These are phyloP conservation scores for Cutaneotrichosporon mucoides DNA, from an alignment of 1,284 basidiomycete species.

Conservation along the genomic window DNA sequence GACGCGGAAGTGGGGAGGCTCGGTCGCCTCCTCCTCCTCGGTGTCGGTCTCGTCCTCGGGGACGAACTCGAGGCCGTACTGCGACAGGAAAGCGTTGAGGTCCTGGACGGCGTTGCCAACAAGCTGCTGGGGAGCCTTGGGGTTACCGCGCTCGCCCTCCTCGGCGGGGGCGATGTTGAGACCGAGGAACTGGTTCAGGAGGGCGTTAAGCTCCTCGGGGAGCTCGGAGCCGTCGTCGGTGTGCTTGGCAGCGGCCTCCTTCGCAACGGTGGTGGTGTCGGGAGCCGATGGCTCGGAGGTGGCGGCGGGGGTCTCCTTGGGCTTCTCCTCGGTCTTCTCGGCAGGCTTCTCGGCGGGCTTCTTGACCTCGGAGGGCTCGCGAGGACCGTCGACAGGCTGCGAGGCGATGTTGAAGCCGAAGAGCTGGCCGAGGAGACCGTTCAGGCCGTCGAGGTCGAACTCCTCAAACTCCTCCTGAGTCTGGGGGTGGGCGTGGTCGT, in stretches of 20 bases:
- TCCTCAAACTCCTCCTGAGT: slow-evolving; percentile 7
- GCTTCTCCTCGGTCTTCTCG: not conserved
- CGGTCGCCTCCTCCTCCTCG: slow-evolving; percentile 7
- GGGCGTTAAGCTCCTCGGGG: slow-evolving; percentile 38
- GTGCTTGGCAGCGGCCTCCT: not conserved
- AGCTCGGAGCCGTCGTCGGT: slow-evolving; percentile 11
- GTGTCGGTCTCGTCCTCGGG: slow-evolving; percentile 23
- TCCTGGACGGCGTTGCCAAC: slow-evolving; percentile 25
- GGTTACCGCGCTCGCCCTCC: slow-evolving; percentile 11
- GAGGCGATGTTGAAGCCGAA: slow-evolving; percentile 36
- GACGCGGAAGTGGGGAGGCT: not conserved
- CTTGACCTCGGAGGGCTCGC: slow-evolving; percentile 6
- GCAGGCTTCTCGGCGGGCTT: not conserved
- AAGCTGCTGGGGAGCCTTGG: slow-evolving; percentile 7
- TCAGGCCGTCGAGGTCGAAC: slow-evolving; percentile 26
- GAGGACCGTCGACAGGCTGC: slow-evolving; percentile 14
- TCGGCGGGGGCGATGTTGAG: slow-evolving; percentile 31
- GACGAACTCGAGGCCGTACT: slow-evolving; percentile 44
- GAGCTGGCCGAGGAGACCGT: slow-evolving; percentile 32
- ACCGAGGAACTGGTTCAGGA: slow-evolving; percentile 42
- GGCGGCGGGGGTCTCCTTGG: not conserved
- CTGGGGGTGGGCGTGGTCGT: no score
- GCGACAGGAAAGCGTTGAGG: slow-evolving; percentile 39
- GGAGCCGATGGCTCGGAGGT: not conserved
- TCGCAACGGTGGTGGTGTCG: not conserved